Base-by-base conservation (phyloP, 805 yeast species). In the Yamadazyma phyllophila region DNA sequence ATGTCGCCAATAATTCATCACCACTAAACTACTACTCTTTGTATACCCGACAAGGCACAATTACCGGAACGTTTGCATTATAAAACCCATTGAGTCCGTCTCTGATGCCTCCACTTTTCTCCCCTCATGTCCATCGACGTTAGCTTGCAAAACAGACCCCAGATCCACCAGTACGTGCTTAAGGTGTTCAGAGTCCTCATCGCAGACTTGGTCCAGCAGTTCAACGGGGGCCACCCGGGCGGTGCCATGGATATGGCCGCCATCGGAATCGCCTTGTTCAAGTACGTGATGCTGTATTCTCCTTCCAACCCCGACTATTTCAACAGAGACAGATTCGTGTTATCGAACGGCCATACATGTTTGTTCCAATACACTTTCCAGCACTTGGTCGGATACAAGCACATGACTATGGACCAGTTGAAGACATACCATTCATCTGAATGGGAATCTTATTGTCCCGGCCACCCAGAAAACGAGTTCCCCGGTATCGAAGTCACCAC, bases 221-320 rank as follows among this genome's bases (percentile, higher is more conserved):
- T 56, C 48, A 63, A 64, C 26, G 71, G 74, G 33, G 71, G 72
- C 1, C 71, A 66, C 46, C 69, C 69, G 16, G 72, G 73, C 35
- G 66, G 69, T 16, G 72, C 74, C 26, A 63, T 67, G 63, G 74
- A 67, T 9, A 66, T 68, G 72, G 70, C 71, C 5, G 69, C 73
- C 15, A 60, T 67, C 32, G 73, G 69, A 26, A 45, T 61, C 35
- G 63, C 68, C 6, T 48, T 68, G 12, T 68, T 67, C 68, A 66
- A 60, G 38, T 62, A 68, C 44, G 52, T 57, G 11, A 38, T 67
- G 58, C 51, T 49, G 36, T 67, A 52, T 48, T 48, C 62, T 13
- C 67, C 72, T 8, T 44, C 47, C 11, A 50, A 65, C 40, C 66
- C 70, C 14, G 47, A 53, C 8, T 67, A 54, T 49, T 63, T 68